Conservation (phyloP, 2,329 filamentous ascomycete genomes). For the Penicillium sp. region DNA sequence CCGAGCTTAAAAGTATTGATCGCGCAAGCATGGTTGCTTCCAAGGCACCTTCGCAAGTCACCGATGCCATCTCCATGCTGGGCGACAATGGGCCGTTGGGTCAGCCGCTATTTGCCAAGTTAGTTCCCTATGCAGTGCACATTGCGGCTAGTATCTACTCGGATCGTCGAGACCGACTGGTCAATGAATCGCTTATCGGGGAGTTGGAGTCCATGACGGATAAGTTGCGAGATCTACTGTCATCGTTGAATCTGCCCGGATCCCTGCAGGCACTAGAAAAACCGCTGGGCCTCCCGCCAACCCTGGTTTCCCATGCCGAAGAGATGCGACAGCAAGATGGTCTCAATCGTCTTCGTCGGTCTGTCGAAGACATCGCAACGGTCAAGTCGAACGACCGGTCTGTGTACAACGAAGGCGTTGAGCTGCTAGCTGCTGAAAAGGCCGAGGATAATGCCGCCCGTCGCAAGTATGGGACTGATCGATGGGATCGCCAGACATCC, state of each 20-base stretch:
- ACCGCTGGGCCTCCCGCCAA: slow-evolving; percentile 81
- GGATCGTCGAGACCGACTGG: slow-evolving; percentile 80
- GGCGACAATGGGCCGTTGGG: slow-evolving; percentile 78
- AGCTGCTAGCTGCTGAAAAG: slow-evolving; percentile 71
- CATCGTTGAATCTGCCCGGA: slow-evolving; percentile 81
- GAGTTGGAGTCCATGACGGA: slow-evolving; percentile 78
- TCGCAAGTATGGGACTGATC: slow-evolving; percentile 75
- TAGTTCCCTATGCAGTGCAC: slow-evolving; percentile 94
- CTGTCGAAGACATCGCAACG: slow-evolving; percentile 84
- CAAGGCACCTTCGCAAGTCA: slow-evolving; percentile 74
- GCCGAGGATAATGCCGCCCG: slow-evolving; percentile 75
- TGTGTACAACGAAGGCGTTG: slow-evolving; percentile 77
- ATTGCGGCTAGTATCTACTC: slow-evolving; percentile 93
- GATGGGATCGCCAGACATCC: slow-evolving; percentile 71
- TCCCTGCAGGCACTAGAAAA: slow-evolving; percentile 93
- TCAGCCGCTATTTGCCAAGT: slow-evolving; percentile 76
- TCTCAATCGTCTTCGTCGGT: slow-evolving; percentile 67
- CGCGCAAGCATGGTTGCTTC: slow-evolving; percentile 82
- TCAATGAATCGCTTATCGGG: slow-evolving; percentile 81
- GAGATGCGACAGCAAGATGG: slow-evolving; percentile 90
- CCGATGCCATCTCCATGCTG: slow-evolving; percentile 72
- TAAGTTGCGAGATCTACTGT: slow-evolving; percentile 70
- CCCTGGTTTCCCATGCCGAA: slow-evolving; percentile 81
- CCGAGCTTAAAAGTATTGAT: slow-evolving; percentile 79
- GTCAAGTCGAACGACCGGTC: slow-evolving; percentile 73